These are phyloP conservation scores for Aspergillus pseudonomiae DNA, from an alignment of 2,329 filamentous ascomycete genomes.

Conservation along the genomic window DNA sequence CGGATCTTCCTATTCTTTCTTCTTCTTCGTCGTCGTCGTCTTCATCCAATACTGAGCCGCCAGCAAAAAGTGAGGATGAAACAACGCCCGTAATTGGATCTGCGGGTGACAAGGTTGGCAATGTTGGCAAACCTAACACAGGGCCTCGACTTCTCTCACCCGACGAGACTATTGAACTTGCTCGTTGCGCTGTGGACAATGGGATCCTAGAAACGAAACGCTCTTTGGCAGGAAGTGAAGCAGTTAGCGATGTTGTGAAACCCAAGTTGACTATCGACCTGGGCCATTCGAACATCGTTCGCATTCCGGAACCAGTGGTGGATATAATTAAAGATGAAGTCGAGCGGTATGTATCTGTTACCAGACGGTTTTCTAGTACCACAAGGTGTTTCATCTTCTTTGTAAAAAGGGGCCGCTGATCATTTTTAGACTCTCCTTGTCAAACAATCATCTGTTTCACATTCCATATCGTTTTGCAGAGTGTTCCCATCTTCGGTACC, in stretches of 20 bases:
- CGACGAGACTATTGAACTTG: conserved; percentile 51
- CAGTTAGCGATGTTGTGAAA: conserved; percentile 49
- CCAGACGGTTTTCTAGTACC: neutral
- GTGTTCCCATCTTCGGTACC: conserved; percentile 52
- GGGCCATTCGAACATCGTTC: conserved; percentile 52
- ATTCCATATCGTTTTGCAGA: conserved; percentile 53
- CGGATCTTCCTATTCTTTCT: conserved; percentile 32
- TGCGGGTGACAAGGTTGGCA: conserved; percentile 26
- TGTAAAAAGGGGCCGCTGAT: conserved; percentile 18
- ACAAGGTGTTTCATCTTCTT: neutral
- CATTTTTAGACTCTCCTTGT: conserved; percentile 48
- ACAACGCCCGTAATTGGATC: conserved; percentile 28
- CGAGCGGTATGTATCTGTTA: conserved; percentile 45
- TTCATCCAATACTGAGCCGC: conserved; percentile 31
- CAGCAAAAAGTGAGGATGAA: conserved; percentile 34
- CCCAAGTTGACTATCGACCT: conserved; percentile 56
- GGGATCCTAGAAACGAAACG: conserved; percentile 52
- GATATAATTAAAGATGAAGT: conserved; percentile 58
- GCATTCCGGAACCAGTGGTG: conserved; percentile 53
- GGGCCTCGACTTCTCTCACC: conserved; percentile 38
- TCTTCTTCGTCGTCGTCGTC: conserved; percentile 16
- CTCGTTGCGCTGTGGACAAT: conserved; percentile 49
- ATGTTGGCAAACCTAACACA: conserved; percentile 24
- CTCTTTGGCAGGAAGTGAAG: conserved; percentile 49
- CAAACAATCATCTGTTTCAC: conserved; percentile 55